Evolutionary conservation across 495 filamentous ascomycete genomes (phyloP), one percentile per base, ranked within the genome.

Genomic region (Hyaloscypha variabilis): DNA sequence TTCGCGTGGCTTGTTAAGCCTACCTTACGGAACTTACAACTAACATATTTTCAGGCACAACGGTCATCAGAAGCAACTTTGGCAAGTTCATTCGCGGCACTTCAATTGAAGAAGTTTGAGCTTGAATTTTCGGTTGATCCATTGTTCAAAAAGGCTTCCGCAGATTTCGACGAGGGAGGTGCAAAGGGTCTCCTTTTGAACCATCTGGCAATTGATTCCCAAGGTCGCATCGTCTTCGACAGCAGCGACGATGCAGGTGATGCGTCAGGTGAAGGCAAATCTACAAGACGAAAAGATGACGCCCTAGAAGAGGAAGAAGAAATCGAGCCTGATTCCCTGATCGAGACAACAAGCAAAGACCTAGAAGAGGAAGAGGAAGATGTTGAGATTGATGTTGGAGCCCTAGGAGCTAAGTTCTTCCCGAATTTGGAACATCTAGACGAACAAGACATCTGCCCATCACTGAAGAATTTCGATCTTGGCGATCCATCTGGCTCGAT

Each of bases 141-240:
- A 3, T 79, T 99, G 8, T 99, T 98, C 85, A 98, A 98, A 74
- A 99, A 99, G 71, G 96, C 93, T 0, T 94, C 94, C 3, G 95
- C 95, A 25, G 95, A 99, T 75, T 98, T 98, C 72, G 95, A 99
- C 72, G 95, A 99, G 79, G 95, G 95, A 26, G 95, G 95, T 58
- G 96, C 96, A 21, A 99, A 98, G 78, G 95, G 95, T 3, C 82
- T 99, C 36, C 81, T 99, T 24, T 81, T 99, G 21, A 99, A 99
- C 74, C 93, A 98, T 76, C 83, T 99, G 19, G 88, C 93, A 60
- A 98, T 99, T 65, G 95, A 99, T 77, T 83, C 87, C 6, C 83
- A 91, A 66, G 95, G 95, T 29, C 84, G 93, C 49, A 99, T 99
- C 67, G 94, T 98, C 25, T 99, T 99, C 70, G 95, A 98, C 73